A percentile compares a stretch with the other conserved stretches of the same genome.
phyloP scores from a whole-genome alignment of 805 yeast species.

The Suhomyces prunicola region DNA sequence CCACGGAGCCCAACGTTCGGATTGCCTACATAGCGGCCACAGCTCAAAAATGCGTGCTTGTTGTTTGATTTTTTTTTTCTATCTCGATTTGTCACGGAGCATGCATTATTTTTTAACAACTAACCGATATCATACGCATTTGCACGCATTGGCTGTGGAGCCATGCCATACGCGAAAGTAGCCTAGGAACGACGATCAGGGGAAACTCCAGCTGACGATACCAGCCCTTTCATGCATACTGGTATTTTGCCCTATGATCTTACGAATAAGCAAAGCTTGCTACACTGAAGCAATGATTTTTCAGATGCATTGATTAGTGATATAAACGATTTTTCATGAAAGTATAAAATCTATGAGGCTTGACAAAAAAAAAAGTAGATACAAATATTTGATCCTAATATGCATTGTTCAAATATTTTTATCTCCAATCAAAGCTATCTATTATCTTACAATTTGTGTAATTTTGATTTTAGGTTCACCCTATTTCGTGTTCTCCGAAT shows the following conservation, averaged over 20 bases:
- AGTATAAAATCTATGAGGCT: neutral
- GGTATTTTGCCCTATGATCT: neutral
- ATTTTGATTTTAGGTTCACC: neutral
- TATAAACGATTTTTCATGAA: neutral
- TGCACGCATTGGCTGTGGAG: neutral
- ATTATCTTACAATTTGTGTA: neutral
- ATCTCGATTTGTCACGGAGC: constrained; percentile 1
- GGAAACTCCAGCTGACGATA: neutral
- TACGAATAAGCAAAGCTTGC: neutral
- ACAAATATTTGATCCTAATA: neutral
- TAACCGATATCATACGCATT: constrained; percentile 2
- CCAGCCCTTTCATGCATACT: neutral
- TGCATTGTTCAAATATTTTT: constrained; percentile 1
- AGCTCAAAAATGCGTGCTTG: neutral
- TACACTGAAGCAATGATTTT: neutral
- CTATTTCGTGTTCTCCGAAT: neutral
- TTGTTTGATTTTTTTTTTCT: neutral
- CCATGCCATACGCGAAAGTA: constrained; percentile 1
- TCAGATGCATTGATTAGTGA: neutral
- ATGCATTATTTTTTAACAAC: constrained; percentile 1
- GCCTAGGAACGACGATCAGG: neutral
- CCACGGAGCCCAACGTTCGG: neutral
- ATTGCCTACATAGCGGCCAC: neutral
- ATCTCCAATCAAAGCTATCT: neutral
- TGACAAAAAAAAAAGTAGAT: neutral